Percentiles rank a stretch among this genome's conserved stretches.
Evolutionary conservation across 768 basidiomycete genomes (phyloP).

Genomic region (Paxillus rubicundulus): DNA sequence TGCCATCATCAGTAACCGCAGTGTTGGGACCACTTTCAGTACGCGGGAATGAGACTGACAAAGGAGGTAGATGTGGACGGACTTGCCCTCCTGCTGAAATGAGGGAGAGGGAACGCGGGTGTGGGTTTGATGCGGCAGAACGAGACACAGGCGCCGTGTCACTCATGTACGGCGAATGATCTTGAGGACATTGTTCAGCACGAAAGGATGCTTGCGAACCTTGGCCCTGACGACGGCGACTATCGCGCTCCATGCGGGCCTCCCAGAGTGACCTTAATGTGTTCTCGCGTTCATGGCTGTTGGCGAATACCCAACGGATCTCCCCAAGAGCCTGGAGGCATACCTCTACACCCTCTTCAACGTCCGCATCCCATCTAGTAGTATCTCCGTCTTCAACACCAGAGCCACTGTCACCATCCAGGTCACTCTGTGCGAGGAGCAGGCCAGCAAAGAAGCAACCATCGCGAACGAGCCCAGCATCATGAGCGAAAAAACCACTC

Average conservation of each 20-base stretch:
- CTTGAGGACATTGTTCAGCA: conserved; percentile 25
- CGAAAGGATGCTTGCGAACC: conserved; percentile 22
- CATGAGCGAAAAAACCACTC: conserved; percentile 73
- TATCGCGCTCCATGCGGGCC: conserved; percentile 32
- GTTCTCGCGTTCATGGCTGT: conserved; percentile 68
- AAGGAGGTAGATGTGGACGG: conserved; percentile 48
- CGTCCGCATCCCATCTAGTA: conserved; percentile 27
- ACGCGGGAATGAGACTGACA: conserved; percentile 38
- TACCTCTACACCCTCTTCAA: conserved; percentile 35
- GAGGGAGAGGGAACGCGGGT: conserved; percentile 27
- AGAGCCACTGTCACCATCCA: conserved; percentile 48
- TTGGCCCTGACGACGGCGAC: conserved; percentile 27
- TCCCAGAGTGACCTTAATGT: conserved; percentile 52
- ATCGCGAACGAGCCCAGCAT: conserved; percentile 82
- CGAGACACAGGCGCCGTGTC: conserved; percentile 19
- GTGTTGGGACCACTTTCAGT: conserved; percentile 55
- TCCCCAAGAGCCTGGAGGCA: conserved; percentile 76
- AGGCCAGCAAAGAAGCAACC: conserved; percentile 88
- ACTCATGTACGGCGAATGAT: conserved; percentile 25
- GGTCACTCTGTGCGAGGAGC: conserved; percentile 60
- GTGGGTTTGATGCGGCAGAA: conserved; percentile 2
- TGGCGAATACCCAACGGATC: conserved; percentile 81
- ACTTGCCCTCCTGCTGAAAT: conserved; percentile 36
- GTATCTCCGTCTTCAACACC: conserved; percentile 14
- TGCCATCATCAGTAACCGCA: conserved; percentile 46